Evolutionary conservation across 768 basidiomycete species (phyloP).

Genomic region (Naganishia vaughanmartiniae): DNA sequence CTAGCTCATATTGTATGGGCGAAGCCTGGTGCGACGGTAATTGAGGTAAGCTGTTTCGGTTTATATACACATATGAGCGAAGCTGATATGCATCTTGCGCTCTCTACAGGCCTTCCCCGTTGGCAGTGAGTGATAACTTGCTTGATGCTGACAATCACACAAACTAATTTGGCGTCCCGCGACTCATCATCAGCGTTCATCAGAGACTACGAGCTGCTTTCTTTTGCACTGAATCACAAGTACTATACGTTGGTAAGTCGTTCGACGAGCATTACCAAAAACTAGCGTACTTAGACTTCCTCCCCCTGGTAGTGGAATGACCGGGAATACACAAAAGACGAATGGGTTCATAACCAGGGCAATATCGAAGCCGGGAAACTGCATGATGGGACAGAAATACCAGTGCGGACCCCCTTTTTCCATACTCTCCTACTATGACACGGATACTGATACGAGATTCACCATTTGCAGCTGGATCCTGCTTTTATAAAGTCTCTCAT

Average conservation of each 20-base stretch:
- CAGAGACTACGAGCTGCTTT: constrained; percentile 34
- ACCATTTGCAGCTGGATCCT: constrained; percentile 15
- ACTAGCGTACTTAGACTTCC: neutral
- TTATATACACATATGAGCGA: no score
- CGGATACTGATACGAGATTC: neutral
- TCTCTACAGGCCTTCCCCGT: constrained; percentile 4
- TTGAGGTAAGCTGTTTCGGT: constrained; percentile 28
- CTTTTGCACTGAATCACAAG: constrained; percentile 35
- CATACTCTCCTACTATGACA: neutral
- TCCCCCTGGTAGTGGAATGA: constrained; percentile 36
- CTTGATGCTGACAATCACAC: neutral
- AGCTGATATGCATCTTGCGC: neutral
- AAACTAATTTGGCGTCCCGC: neutral
- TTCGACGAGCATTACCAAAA: neutral
- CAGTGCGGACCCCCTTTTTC: constrained; percentile 6
- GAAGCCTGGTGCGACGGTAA: constrained; percentile 32
- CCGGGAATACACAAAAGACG: constrained; percentile 29
- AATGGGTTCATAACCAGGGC: constrained; percentile 31
- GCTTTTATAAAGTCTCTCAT: constrained; percentile 20
- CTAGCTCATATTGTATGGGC: constrained; percentile 37
- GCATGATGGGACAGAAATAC: constrained; percentile 35
- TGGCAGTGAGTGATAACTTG: neutral
- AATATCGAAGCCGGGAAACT: constrained; percentile 28
- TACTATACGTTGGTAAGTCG: constrained; percentile 34
- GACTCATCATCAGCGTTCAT: constrained; percentile 29